phyloP scores from a whole-genome alignment of 305 asterid species.

The Fraxinus albicans region DNA sequence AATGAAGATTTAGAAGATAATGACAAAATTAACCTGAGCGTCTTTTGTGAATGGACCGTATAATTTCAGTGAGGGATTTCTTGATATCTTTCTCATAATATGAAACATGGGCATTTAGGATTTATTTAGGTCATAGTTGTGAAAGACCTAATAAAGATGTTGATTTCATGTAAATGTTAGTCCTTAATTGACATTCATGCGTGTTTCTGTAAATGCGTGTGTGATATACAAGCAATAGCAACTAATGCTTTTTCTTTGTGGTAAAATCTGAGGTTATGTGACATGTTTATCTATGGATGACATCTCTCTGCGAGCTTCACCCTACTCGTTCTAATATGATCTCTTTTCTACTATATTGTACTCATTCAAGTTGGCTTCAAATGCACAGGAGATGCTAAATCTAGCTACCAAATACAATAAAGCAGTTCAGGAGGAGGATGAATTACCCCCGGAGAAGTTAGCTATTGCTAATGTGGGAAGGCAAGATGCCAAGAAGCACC shows the following conservation, averaged over 20 bases:
- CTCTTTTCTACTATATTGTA: conserved; percentile 1
- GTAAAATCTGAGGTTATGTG: not conserved
- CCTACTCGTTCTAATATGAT: not conserved
- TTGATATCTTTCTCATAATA: not conserved
- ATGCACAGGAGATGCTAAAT: conserved; percentile 82
- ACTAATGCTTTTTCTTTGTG: not conserved
- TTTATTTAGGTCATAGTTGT: not conserved
- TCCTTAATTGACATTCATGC: not conserved
- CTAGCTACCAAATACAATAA: conserved; percentile 82
- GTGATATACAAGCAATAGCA: not conserved
- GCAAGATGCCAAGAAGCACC: conserved; percentile 98
- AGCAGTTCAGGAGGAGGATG: conserved; percentile 97
- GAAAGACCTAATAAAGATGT: not conserved
- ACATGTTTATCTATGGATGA: not conserved
- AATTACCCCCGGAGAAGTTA: conserved; percentile 86
- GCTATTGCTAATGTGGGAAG: conserved; percentile 96
- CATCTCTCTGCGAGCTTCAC: not conserved
- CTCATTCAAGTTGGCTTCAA: not conserved
- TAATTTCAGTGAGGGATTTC: not conserved
- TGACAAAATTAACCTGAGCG: not conserved
- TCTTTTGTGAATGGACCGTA: not conserved
- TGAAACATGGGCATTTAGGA: not conserved
- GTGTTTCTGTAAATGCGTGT: not conserved
- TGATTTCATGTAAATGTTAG: not conserved
- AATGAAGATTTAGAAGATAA: not conserved